Conservation (phyloP, 2,329 filamentous ascomycete genomes). For the Didymella pomorum region DNA sequence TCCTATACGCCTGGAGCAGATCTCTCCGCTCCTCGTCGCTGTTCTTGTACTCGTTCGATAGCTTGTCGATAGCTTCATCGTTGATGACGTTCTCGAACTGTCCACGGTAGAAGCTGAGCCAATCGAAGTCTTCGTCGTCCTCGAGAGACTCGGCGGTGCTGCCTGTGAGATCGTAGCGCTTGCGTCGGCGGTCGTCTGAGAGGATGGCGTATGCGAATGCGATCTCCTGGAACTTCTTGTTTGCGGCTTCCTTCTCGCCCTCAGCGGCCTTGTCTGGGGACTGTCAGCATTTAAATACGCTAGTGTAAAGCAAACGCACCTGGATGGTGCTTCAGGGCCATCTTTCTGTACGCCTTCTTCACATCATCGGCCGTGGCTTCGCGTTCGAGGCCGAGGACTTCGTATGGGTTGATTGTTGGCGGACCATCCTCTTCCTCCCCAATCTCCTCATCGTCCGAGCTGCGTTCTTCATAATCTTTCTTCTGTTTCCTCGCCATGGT, state of each 20-base stretch:
- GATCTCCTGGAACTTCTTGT: constrained; percentile 85
- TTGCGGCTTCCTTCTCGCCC: constrained; percentile 73
- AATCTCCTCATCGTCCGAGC: constrained; percentile 58
- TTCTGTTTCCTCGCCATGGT: constrained; percentile 18
- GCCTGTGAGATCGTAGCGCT: constrained; percentile 88
- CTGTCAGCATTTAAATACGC: constrained; percentile 17
- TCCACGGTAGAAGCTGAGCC: constrained; percentile 86
- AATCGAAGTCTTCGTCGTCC: constrained; percentile 80
- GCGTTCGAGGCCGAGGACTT: constrained; percentile 74
- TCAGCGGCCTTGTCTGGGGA: constrained; percentile 75
- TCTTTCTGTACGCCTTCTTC: constrained; percentile 90
- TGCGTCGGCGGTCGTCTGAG: constrained; percentile 79
- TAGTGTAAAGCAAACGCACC: constrained; percentile 55
- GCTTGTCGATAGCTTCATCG: constrained; percentile 74
- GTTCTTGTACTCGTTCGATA: constrained; percentile 80
- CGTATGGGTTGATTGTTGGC: constrained; percentile 79
- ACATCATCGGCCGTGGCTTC: constrained; percentile 79
- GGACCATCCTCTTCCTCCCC: constrained; percentile 58
- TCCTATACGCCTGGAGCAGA: constrained; percentile 77
- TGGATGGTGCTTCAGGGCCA: constrained; percentile 82
- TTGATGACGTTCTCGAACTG: constrained; percentile 83
- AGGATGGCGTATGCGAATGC: constrained; percentile 95
- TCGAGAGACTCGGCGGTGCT: constrained; percentile 83
- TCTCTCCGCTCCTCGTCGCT: constrained; percentile 86
- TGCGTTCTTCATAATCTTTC: constrained; percentile 21